Base-by-base conservation (phyloP, 73 alveolate genomes). In the Paramecium biaurelia region DNA sequence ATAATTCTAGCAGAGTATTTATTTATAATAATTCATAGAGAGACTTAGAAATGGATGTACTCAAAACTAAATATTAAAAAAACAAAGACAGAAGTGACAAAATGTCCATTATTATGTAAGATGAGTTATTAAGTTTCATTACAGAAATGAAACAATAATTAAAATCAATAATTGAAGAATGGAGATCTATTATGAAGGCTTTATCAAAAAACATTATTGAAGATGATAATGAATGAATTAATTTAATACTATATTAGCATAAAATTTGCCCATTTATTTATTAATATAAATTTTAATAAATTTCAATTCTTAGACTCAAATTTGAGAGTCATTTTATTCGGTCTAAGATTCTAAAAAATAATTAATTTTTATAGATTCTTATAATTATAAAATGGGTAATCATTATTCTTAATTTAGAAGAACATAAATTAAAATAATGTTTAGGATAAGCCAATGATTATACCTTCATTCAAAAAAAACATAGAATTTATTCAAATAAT, bases 11-110 rank as follows among this genome's bases (percentile, higher is more conserved):
- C 32, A 45, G 87, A 59, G 94, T 89, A 70, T 70, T 10, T 12
- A 41, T 42, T n/a, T 45, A 53, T 14, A 35, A 59, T 59, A 9
- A 23, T 26, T 32, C 70, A 10, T 38, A 89, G 94, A 67, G 94
- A 70, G 94, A 89, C 26, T 38, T 82, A 14, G 94, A 89, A 45
- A 89, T 70, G 92, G 94, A 89, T 67, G 74, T 89, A 21, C 74
- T 89, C 47, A 70, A 70, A 35, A 89, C 85, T 42, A 89, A 89
- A 32, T 70, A 58, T 35, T 41, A 70, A 26, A 89, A 89, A 70
- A 89, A 89, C 45, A 43, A 67, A 43, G 70, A 89, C 15, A 89
- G 76, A 58, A 34, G 74, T 24, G 90, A 89, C 12, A 89, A 89
- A 70, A 89, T 89, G 87, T 57, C 70, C 15, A 70, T 70, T 8